A percentile compares a stretch with the other conserved stretches of the same genome.
phyloP scores from a whole-genome alignment of 2,329 filamentous ascomycete genomes.

The Colletotrichum sp. region DNA sequence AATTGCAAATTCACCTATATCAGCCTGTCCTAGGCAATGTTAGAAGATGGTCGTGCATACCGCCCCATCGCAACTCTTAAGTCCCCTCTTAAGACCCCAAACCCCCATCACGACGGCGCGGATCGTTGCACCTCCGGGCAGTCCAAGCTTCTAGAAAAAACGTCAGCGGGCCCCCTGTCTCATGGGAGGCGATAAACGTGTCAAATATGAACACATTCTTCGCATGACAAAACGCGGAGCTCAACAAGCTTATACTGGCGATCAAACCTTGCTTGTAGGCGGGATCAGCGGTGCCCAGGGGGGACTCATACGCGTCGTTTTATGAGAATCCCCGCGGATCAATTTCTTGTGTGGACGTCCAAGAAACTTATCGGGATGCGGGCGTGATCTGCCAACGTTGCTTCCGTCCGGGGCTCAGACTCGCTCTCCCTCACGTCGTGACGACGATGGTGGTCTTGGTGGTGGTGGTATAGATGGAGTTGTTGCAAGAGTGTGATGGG shows the following conservation, averaged over 20 bases:
- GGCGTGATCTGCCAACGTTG: not conserved
- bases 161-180: not conserved
- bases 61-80: not conserved
- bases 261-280: not conserved
- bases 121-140: not conserved
- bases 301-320: not conserved
- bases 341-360: not conserved
- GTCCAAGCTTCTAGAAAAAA: not conserved
- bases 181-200: not conserved
- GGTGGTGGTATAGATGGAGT: not conserved
- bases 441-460: not conserved
- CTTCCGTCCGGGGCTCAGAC: not conserved
- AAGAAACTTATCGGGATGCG: not conserved
- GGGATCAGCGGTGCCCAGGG: not conserved
- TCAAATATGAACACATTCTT: not conserved
- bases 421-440: not conserved
- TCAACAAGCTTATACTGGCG: slow-evolving; percentile 1
- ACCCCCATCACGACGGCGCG: not conserved
- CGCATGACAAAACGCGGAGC: not conserved
- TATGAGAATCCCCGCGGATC: not conserved
- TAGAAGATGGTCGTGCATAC: not conserved
- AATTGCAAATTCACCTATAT: not conserved
- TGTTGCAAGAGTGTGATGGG: not conserved
- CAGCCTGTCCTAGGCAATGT: not conserved
- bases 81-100: not conserved